phyloP scores from a whole-genome alignment of 2,329 filamentous ascomycete genomes.

The Talaromyces sp. region DNA sequence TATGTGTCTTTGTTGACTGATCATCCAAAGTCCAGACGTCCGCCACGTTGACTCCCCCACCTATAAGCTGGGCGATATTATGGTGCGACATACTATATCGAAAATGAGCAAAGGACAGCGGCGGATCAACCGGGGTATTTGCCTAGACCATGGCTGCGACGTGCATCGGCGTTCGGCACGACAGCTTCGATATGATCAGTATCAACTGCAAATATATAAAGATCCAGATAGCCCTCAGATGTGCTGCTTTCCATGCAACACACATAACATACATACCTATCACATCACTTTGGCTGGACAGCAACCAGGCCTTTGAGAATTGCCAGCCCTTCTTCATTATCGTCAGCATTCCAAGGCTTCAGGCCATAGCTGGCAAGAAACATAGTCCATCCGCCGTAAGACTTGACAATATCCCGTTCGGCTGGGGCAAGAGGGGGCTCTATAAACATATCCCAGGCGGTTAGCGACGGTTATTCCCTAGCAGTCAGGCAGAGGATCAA shows the following conservation, averaged over 20 bases:
- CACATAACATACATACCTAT: neutral
- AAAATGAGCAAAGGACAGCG: neutral
- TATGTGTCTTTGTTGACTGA: neutral
- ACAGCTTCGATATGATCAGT: neutral
- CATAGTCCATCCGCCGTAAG: slow-evolving; percentile 22
- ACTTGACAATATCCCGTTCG: slow-evolving; percentile 21
- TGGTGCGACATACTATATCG: neutral
- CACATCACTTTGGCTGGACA: neutral
- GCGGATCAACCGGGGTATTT: neutral
- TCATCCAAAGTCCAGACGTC: neutral
- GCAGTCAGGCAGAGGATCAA: neutral
- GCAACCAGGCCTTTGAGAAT: slow-evolving; percentile 2
- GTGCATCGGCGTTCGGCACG: neutral
- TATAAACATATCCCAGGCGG: slow-evolving; percentile 1
- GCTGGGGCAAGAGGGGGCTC: slow-evolving; percentile 21
- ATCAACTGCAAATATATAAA: neutral
- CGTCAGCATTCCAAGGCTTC: slow-evolving; percentile 21
- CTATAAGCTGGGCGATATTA: neutral
- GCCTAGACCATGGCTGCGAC: neutral
- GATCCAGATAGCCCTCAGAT: neutral
- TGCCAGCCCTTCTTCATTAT: slow-evolving; percentile 17
- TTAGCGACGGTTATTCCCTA: neutral
- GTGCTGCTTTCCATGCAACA: too few species aligned
- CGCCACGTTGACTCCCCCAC: neutral
- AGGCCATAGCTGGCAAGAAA: slow-evolving; percentile 19